These are phyloP conservation scores for Trichoderma sp. DNA, from an alignment of 2,329 filamentous ascomycete species.

Conservation along the genomic window DNA sequence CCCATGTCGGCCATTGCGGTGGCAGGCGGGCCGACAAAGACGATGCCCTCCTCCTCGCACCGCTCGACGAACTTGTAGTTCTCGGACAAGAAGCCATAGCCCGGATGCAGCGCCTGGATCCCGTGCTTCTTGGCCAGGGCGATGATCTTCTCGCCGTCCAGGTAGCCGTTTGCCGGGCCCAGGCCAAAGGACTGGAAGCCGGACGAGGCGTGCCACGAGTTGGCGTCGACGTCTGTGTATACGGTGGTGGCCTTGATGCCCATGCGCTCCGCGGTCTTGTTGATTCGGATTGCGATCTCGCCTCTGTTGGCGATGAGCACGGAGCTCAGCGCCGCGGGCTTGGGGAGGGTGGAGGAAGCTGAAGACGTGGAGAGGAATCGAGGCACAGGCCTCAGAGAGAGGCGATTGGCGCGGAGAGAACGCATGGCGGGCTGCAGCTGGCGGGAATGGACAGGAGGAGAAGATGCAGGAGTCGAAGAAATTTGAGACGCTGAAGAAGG, in stretches of 20 bases:
- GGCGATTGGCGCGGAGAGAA: conserved; percentile 51
- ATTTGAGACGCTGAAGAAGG: conserved; percentile 15
- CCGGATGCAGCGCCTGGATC: conserved; percentile 90
- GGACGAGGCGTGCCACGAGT: conserved; percentile 81
- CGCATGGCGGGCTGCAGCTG: conserved; percentile 44
- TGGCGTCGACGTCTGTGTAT: conserved; percentile 88
- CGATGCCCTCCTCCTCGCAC: conserved; percentile 84
- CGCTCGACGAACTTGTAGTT: conserved; percentile 86
- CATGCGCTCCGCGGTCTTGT: conserved; percentile 79
- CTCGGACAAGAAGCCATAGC: conserved; percentile 94
- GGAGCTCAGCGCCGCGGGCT: conserved; percentile 60
- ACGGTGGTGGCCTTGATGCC: conserved; percentile 92
- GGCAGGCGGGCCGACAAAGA: conserved; percentile 89
- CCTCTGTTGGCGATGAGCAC: conserved; percentile 95
- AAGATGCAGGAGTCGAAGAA: not conserved
- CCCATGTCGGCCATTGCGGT: conserved; percentile 86
- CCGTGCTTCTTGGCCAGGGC: conserved; percentile 79
- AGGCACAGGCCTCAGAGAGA: conserved; percentile 45
- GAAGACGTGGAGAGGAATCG: conserved; percentile 35
- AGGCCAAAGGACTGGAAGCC: conserved; percentile 82
- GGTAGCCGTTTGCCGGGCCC: conserved; percentile 78
- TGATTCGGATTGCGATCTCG: conserved; percentile 92
- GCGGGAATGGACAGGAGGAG: not conserved
- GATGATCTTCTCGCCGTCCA: conserved; percentile 92
- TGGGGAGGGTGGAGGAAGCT: conserved; percentile 33